Conservation (phyloP, 202 grass and related monocot genomes). For the Miscanthus sacchariflorus region DNA sequence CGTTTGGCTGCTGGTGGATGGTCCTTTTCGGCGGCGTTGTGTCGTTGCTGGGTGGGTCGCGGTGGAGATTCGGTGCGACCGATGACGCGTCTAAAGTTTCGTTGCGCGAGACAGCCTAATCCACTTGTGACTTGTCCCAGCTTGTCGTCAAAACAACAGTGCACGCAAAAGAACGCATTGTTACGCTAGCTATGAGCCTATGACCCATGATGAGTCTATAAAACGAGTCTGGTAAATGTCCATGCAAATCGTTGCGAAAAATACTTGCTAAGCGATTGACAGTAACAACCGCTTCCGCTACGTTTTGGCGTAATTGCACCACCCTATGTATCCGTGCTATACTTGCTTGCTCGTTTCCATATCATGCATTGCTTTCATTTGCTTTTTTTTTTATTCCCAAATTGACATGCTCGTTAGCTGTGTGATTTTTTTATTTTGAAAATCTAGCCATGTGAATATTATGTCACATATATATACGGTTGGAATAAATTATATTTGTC, state of each 20-base stretch:
- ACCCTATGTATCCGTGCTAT: too few species aligned
- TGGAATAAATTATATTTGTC: too few species aligned
- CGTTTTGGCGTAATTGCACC: not conserved
- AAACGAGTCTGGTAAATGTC: not conserved
- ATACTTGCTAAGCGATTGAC: not conserved
- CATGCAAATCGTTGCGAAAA: not conserved
- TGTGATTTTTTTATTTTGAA: too few species aligned
- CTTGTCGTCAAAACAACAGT: not conserved
- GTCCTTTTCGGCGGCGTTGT: slow-evolving; percentile 38
- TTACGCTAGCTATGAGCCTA: not conserved
- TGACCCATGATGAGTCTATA: not conserved
- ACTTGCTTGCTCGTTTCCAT: too few species aligned
- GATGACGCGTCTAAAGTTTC: not conserved
- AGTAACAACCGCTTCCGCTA: not conserved
- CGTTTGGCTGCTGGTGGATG: slow-evolving; percentile 23
- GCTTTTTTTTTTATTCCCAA: too few species aligned
- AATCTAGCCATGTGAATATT: too few species aligned
- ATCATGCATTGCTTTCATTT: too few species aligned
- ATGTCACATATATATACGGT: too few species aligned
- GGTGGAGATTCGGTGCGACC: not conserved
- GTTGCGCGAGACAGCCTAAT: not conserved
- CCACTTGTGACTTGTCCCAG: slow-evolving; percentile 1
- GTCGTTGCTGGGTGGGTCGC: slow-evolving; percentile 28
- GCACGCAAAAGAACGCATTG: not conserved
- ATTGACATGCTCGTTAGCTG: too few species aligned